Conservation (phyloP, 1,284 basidiomycete genomes). For the Sphaerobolus stellatus region DNA sequence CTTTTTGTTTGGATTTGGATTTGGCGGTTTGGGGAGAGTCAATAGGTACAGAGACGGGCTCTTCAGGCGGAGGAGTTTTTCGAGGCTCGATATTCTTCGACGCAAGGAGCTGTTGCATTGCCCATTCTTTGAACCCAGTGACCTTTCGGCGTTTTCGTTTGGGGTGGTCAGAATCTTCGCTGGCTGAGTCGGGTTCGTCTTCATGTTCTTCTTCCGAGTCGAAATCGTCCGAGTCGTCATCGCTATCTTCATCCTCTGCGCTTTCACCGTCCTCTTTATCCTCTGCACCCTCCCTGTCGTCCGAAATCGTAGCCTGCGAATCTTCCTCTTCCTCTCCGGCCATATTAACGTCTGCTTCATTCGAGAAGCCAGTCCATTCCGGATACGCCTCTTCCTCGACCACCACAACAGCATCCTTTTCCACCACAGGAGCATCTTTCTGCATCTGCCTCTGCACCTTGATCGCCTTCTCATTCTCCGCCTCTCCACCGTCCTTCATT, state of each 20-base stretch:
- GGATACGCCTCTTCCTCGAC: slow-evolving; percentile 8
- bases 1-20: not conserved
- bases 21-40: slow-evolving; percentile 6
- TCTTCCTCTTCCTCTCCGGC: no score
- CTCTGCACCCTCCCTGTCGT: no score
- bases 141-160: slow-evolving; percentile 40
- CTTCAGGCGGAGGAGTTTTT: slow-evolving; percentile 15
- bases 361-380: slow-evolving; percentile 22
- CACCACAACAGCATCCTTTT: not conserved
- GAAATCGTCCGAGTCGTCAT: slow-evolving; percentile 23
- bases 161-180: slow-evolving; percentile 18
- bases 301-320: no score
- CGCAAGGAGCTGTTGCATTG: slow-evolving; percentile 65
- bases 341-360: slow-evolving; percentile 23
- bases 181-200: slow-evolving; percentile 21
- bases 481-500: not conserved
- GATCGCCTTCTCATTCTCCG: not conserved
- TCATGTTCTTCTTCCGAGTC: slow-evolving; percentile 27
- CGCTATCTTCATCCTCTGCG: not conserved
- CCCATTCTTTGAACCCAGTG: slow-evolving; percentile 82
- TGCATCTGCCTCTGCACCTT: no score
- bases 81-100: slow-evolving; percentile 50
- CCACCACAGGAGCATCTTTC: no score
- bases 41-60: slow-evolving; percentile 24
- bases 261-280: no score